phyloP scores from a whole-genome alignment of 169 alveolate genomes.

The Ichthyophthirius multifiliis region DNA sequence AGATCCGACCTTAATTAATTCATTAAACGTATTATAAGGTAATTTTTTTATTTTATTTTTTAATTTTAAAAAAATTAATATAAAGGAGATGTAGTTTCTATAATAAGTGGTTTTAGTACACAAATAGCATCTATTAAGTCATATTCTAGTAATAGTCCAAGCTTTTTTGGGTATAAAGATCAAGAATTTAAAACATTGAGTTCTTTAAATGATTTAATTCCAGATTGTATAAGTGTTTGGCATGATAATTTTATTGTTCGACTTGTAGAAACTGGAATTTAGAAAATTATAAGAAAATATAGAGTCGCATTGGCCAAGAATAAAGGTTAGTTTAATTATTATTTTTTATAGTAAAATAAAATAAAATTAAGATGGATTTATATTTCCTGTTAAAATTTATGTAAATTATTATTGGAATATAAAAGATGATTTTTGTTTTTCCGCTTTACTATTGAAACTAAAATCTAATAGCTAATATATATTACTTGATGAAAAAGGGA shows the following conservation, averaged over 20 bases:
- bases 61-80: background rate
- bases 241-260: background rate
- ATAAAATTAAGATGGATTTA: background rate
- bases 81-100: background rate
- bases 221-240: background rate
- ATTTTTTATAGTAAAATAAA: background rate
- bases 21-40: background rate
- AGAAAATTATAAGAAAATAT: background rate
- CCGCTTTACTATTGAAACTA: background rate
- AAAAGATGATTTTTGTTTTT: background rate
- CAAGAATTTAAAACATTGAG: background rate
- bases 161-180: background rate
- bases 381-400: background rate
- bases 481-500: background rate
- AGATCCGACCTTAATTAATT: background rate
- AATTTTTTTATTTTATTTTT: background rate
- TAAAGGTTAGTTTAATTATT: background rate
- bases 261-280: background rate
- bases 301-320: constrained; percentile 1
- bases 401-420: background rate
- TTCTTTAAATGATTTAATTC: background rate
- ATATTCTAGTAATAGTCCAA: background rate
- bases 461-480: background rate
- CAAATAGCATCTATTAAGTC: background rate
- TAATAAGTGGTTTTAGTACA: constrained; percentile 1